Evolutionary conservation across 129 eudicot genomes (phyloP).

Genomic region (Flaveria ramosissima): DNA sequence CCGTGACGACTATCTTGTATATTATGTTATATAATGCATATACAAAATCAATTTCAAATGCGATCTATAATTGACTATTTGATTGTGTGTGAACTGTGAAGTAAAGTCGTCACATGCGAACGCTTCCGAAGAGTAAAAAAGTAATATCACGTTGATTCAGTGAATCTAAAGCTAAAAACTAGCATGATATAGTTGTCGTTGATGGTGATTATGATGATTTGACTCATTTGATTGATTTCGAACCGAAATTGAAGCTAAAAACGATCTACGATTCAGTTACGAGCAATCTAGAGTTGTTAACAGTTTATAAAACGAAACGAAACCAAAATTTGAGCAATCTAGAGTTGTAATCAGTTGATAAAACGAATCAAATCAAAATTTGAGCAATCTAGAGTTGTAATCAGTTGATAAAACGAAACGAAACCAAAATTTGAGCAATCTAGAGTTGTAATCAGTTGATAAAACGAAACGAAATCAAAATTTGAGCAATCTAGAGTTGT

Average conservation of each 20-base stretch:
- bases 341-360: too few species aligned
- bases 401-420: neutral
- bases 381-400: too few species aligned
- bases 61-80: constrained; percentile 19
- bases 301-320: too few species aligned
- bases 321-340: too few species aligned
- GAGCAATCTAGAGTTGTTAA: too few species aligned
- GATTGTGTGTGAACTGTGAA: constrained; percentile 24
- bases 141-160: neutral
- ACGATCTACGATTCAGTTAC: neutral
- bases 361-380: neutral
- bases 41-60: constrained; percentile 3
- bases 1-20: constrained; percentile 12
- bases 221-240: too few species aligned
- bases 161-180: neutral
- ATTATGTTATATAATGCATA: neutral
- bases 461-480: too few species aligned
- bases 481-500: too few species aligned
- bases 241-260: neutral
- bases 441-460: too few species aligned
- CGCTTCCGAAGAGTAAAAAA: constrained; percentile 1
- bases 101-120: constrained; percentile 30
- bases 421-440: neutral
- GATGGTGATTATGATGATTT: too few species aligned
- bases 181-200: too few species aligned